Conservation (phyloP, 768 basidiomycete species). For the Suillus tomentosus region DNA sequence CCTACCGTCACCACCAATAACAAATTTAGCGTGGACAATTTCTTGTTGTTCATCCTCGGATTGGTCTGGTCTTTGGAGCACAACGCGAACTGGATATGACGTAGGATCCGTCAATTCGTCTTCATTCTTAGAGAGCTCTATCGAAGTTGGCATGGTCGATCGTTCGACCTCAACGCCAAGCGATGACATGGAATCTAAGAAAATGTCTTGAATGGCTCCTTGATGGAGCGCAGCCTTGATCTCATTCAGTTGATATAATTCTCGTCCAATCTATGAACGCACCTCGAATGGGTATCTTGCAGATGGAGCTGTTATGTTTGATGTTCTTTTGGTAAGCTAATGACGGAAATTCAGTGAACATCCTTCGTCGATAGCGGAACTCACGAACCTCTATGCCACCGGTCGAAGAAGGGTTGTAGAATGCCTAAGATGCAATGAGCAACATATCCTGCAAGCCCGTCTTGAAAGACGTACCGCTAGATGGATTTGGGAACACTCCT, state of each 20-base stretch:
- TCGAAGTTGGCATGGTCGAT: constrained; percentile 29
- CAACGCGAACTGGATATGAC: constrained; percentile 28
- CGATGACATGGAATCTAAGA: constrained; percentile 35
- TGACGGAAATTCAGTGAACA: not conserved
- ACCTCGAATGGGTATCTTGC: constrained; percentile 77
- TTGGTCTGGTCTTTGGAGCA: constrained; percentile 22
- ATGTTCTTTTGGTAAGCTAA: constrained; percentile 61
- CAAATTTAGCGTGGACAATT: constrained; percentile 68
- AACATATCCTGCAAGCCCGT: not conserved
- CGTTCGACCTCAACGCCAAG: constrained; percentile 36
- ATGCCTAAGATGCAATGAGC: constrained; percentile 47
- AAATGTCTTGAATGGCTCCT: constrained; percentile 36
- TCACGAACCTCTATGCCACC: constrained; percentile 60
- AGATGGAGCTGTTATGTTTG: constrained; percentile 59
- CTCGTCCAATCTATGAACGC: constrained; percentile 10
- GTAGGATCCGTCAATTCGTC: constrained; percentile 24
- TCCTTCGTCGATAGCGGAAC: not conserved
- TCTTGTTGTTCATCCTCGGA: constrained; percentile 46
- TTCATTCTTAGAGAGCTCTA: constrained; percentile 33
- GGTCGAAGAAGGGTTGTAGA: constrained; percentile 65
- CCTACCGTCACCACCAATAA: constrained; percentile 75
- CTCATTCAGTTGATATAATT: not conserved
- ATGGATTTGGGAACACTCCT: constrained; percentile 64
- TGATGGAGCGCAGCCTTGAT: constrained; percentile 35
- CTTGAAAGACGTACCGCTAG: constrained; percentile 52